phyloP scores from a whole-genome alignment of 73 alveolate species.

The Durusdinium trenchii region DNA sequence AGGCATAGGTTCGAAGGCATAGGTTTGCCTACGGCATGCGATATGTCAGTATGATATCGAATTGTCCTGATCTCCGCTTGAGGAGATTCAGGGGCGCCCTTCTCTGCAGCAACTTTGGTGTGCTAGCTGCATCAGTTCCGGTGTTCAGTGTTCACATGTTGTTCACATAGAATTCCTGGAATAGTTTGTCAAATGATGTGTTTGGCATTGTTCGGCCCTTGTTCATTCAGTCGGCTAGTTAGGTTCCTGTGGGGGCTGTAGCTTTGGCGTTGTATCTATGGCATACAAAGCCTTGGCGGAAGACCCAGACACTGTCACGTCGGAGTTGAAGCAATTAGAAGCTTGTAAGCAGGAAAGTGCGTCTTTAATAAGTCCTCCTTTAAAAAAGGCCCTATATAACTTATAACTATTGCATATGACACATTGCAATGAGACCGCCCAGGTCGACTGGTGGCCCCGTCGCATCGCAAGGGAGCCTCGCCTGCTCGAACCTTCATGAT shows the following conservation, averaged over 20 bases:
- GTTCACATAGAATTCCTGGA: background rate
- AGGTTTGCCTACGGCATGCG: background rate
- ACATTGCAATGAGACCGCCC: background rate
- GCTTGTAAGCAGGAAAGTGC: background rate
- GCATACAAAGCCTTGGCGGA: constrained; percentile 46
- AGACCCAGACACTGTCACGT: background rate
- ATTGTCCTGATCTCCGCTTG: background rate
- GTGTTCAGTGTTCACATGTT: background rate
- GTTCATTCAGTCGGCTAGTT: background rate
- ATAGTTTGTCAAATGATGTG: background rate
- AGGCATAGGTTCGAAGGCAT: too few relatives aligned
- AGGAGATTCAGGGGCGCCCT: constrained; percentile 3
- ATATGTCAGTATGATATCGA: background rate
- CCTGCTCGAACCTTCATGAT: too few relatives aligned
- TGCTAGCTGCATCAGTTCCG: background rate
- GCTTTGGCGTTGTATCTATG: background rate
- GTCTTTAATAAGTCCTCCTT: background rate
- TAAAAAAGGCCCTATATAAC: background rate
- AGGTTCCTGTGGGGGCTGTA: background rate
- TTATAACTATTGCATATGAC: background rate
- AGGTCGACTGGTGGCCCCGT: background rate
- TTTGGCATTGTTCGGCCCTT: background rate
- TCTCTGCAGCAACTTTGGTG: background rate
- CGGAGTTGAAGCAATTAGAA: background rate
- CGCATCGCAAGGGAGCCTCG: background rate